Percentiles rank a stretch among this genome's conserved stretches.
Conservation (phyloP, 176 grass and related monocot species). For the Tuctoria greenei region DNA sequence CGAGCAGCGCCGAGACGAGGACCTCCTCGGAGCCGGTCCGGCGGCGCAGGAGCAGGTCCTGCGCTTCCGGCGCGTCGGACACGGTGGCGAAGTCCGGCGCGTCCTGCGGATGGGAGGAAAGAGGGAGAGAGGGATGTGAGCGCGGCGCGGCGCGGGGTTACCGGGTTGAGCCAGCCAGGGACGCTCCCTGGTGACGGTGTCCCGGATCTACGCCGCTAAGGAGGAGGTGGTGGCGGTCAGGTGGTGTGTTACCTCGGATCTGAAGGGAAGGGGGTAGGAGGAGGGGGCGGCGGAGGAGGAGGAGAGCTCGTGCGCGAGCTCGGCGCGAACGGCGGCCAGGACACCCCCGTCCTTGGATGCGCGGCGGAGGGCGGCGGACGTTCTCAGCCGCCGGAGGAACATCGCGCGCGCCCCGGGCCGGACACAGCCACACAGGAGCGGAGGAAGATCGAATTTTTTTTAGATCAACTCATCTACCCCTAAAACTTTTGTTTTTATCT, state of each 20-base stretch:
- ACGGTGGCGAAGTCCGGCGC: conserved; percentile 43
- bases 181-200: too few species aligned
- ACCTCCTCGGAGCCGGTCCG: conserved; percentile 45
- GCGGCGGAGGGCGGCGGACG: conserved; percentile 34
- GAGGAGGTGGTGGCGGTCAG: too few species aligned
- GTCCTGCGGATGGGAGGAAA: conserved; percentile 25
- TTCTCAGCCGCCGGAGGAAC: conserved; percentile 37
- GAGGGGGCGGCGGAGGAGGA: background rate
- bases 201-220: too few species aligned
- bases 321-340: conserved; percentile 49
- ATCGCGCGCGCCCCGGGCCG: background rate
- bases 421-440: too few species aligned
- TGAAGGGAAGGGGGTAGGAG: background rate
- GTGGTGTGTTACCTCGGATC: conserved; percentile 27
- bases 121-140: background rate
- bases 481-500: too few species aligned
- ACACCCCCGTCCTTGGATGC: conserved; percentile 42
- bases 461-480: too few species aligned
- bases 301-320: conserved; percentile 66
- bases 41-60: conserved; percentile 61
- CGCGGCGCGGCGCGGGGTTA: too few species aligned
- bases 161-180: too few species aligned
- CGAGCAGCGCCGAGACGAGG: conserved; percentile 67
- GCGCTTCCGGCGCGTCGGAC: conserved; percentile 37
- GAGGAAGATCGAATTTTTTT: background rate